Conservation (phyloP, 2,329 filamentous ascomycete species). For the Hansfordia pulvinata region DNA sequence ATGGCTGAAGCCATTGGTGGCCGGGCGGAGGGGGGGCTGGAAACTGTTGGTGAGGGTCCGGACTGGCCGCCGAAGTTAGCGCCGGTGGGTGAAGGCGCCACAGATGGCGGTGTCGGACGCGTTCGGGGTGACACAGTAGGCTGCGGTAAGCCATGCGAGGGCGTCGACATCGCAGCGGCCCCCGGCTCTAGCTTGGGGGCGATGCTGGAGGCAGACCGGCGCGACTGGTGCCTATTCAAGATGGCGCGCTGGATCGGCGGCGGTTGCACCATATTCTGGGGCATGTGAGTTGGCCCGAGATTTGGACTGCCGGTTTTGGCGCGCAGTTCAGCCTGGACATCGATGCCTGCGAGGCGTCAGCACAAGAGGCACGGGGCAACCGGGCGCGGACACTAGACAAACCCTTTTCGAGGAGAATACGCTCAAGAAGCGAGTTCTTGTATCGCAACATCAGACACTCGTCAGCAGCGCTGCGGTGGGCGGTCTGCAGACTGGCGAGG, state of each 20-base stretch:
- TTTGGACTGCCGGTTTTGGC: constrained; percentile 84
- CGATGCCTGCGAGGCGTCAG: constrained; percentile 52
- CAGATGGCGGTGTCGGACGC: constrained; percentile 72
- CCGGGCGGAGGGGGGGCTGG: constrained; percentile 9
- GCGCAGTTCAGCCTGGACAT: constrained; percentile 90
- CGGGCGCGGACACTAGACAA: constrained; percentile 5
- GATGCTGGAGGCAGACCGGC: constrained; percentile 60
- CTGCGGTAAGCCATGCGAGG: constrained; percentile 30
- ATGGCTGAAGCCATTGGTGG: constrained; percentile 21
- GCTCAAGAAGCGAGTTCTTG: constrained; percentile 92
- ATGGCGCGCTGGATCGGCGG: constrained; percentile 70
- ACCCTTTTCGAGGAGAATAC: constrained; percentile 95
- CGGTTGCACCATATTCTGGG: constrained; percentile 55
- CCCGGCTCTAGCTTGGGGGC: constrained; percentile 58
- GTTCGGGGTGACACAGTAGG: constrained; percentile 55
- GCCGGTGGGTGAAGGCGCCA: constrained; percentile 44
- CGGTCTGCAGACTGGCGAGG: constrained; percentile 82
- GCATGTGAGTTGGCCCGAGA: constrained; percentile 54
- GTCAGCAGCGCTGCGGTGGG: constrained; percentile 85
- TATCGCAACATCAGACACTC: constrained; percentile 97
- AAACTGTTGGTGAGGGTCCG: constrained; percentile 22
- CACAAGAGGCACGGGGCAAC: background rate
- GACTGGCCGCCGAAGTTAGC: constrained; percentile 32
- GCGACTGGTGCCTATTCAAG: constrained; percentile 59
- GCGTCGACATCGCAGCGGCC: constrained; percentile 28